Evolutionary conservation across 148 eudicot species (phyloP), one percentile per base, ranked within the genome.

Genomic region (Nyssa sinensis): DNA sequence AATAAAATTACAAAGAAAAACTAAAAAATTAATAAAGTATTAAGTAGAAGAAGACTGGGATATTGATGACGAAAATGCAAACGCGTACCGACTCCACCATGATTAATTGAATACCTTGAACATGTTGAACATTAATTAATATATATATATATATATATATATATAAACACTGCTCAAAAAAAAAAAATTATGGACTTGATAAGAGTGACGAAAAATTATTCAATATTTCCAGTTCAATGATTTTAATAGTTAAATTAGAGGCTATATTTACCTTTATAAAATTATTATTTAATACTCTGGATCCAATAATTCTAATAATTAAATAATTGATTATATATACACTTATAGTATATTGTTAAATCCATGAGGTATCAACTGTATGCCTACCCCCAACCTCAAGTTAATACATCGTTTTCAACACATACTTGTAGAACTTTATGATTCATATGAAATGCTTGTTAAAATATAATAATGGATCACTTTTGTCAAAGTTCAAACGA

Each of bases 21-120:
- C 23, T 65, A 10, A 12, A 47, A 47, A 47, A 47, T 47, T 3
- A 47, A 47, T 47, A 47, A 47, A 6, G 16, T 47, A 65, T 10
- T 65, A 35, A 10, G 68, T 65, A 32, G 68, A 65, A 65, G 47
- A 65, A 65, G 68, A 65, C 68, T 65, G 47, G 47, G 41, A 65
- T 65, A 34, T 3, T 31, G 33, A 31, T 32, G 66, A 63, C 66
- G 41, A 12, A 17, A 10, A 2, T 29, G n/a, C n/a, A 28, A 60
- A 61, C 33, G 19, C 13, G 11, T 10, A 13, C 12, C 12, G 63
- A 27, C 61, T 7, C 25, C 3, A 61, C 19, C 14, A 27, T 13
- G 30, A 61, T 61, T 61, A 21, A 55, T n/a, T n/a, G n/a, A n/a
- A 55, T 1, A 55, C 21, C 5, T n/a, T 19, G 25, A 19, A 55